Percentiles rank a stretch among this genome's conserved stretches.
Conservation (phyloP, 164 flowering plant genomes). For the Taxillus chinensis region DNA sequence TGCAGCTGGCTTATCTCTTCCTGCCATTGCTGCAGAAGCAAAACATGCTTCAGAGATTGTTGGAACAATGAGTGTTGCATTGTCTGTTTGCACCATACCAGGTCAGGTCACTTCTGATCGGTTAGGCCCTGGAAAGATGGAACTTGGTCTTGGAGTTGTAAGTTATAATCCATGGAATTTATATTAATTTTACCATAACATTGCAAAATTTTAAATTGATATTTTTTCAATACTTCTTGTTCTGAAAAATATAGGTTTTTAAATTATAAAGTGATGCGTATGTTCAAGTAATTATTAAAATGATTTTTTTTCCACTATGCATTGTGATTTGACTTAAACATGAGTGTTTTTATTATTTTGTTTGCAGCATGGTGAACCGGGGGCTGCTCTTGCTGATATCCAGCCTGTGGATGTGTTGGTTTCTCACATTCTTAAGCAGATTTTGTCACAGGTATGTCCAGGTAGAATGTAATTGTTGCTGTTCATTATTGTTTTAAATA, state of each 20-base stretch:
- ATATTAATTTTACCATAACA: background rate
- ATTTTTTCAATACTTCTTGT: no score
- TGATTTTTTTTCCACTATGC: no score
- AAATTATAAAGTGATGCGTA: no score
- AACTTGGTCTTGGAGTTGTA: conserved; percentile 98
- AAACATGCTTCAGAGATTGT: conserved; percentile 76
- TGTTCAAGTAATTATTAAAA: no score
- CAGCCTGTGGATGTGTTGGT: conserved; percentile 79
- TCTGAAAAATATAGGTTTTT: no score
- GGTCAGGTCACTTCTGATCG: conserved; percentile 84
- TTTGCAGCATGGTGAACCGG: conserved; percentile 96
- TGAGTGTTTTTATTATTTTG: background rate
- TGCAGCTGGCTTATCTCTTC: conserved; percentile 77
- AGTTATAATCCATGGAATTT: conserved; percentile 14
- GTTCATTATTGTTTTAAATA: background rate
- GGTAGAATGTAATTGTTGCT: conserved; percentile 1
- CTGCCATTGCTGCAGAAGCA: conserved; percentile 83
- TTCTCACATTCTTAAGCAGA: conserved; percentile 77
- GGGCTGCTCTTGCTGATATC: conserved; percentile 80
- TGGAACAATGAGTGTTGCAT: conserved; percentile 97
- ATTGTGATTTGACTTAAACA: background rate
- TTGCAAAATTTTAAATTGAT: no score
- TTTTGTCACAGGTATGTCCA: conserved; percentile 50
- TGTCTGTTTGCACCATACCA: conserved; percentile 84
- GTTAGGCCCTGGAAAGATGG: conserved; percentile 88